Evolutionary conservation across 805 yeast genomes (phyloP).

Genomic region (Blastobotrys terrestris): DNA sequence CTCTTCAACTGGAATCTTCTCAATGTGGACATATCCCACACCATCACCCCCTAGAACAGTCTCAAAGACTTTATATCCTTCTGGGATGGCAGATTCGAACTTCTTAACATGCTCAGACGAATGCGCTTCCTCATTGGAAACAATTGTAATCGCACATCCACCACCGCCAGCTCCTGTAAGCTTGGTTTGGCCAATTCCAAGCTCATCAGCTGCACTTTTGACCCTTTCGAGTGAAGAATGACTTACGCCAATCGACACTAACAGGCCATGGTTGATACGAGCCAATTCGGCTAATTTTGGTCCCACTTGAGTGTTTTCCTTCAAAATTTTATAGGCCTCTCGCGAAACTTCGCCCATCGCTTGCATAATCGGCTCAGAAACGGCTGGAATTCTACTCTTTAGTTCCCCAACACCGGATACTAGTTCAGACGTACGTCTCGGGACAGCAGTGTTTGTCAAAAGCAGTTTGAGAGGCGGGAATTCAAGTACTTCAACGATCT

Average conservation of each 20-base stretch:
- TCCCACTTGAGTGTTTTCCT: slow-evolving; percentile 18
- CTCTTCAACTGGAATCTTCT: not conserved
- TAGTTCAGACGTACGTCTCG: slow-evolving; percentile 77
- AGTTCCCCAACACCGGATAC: slow-evolving; percentile 69
- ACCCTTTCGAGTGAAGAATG: slow-evolving; percentile 86
- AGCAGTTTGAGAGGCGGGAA: slow-evolving; percentile 71
- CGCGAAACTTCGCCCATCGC: slow-evolving; percentile 70
- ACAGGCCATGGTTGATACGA: slow-evolving; percentile 78
- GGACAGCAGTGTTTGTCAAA: slow-evolving; percentile 79
- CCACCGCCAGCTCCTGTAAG: slow-evolving; percentile 99
- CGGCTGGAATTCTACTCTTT: slow-evolving; percentile 46
- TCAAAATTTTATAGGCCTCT: slow-evolving; percentile 64
- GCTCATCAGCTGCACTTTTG: slow-evolving; percentile 55
- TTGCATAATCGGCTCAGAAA: slow-evolving; percentile 54
- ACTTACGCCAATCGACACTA: slow-evolving; percentile 82
- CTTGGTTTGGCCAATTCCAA: slow-evolving; percentile 77
- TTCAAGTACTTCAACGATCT: slow-evolving; percentile 48
- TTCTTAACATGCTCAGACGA: slow-evolving; percentile 29
- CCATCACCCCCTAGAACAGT: slow-evolving; percentile 89
- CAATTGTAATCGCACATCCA: slow-evolving; percentile 90
- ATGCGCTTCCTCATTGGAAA: slow-evolving; percentile 31
- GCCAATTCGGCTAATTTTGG: slow-evolving; percentile 52
- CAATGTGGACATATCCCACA: slow-evolving; percentile 43
- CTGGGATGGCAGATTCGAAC: slow-evolving; percentile 31
- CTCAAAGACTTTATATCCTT: slow-evolving; percentile 67